These are phyloP conservation scores for Trichophyton benhamiae DNA, from an alignment of 2,329 filamentous ascomycete genomes.

Conservation along the genomic window DNA sequence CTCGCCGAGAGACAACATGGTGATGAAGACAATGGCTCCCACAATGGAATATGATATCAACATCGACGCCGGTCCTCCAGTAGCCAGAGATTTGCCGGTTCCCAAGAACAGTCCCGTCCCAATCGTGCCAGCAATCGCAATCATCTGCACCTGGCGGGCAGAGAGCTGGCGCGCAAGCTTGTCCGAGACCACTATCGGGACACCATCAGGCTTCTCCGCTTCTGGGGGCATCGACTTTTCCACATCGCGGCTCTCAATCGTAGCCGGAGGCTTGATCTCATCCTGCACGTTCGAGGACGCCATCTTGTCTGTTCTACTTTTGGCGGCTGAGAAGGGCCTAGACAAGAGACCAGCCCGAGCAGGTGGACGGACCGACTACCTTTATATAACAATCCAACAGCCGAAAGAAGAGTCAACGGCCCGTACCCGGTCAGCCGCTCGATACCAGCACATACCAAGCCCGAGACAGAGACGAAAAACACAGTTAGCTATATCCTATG, in stretches of 20 bases:
- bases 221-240: slow-evolving; percentile 9
- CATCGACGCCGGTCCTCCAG: slow-evolving; percentile 48
- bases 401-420: background rate
- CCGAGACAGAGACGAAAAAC: background rate
- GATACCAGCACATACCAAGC: background rate
- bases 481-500: background rate
- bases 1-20: slow-evolving; percentile 48
- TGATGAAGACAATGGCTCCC: slow-evolving; percentile 46
- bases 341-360: background rate
- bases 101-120: slow-evolving; percentile 50
- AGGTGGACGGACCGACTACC: background rate
- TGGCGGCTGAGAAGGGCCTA: background rate
- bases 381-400: background rate
- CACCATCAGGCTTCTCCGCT: slow-evolving; percentile 1
- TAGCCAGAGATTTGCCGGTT: slow-evolving; percentile 48
- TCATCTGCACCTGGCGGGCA: slow-evolving; percentile 55
- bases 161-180: slow-evolving; percentile 45
- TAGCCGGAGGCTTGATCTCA: background rate
- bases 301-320: background rate
- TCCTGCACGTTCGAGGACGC: background rate
- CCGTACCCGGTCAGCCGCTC: background rate
- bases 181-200: slow-evolving; percentile 26
- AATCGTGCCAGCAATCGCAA: slow-evolving; percentile 41
- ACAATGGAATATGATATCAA: slow-evolving; percentile 47
- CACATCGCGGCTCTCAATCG: slow-evolving; percentile 7